Conservation (phyloP, 148 eudicot species). For the Rhododendron simsii region DNA sequence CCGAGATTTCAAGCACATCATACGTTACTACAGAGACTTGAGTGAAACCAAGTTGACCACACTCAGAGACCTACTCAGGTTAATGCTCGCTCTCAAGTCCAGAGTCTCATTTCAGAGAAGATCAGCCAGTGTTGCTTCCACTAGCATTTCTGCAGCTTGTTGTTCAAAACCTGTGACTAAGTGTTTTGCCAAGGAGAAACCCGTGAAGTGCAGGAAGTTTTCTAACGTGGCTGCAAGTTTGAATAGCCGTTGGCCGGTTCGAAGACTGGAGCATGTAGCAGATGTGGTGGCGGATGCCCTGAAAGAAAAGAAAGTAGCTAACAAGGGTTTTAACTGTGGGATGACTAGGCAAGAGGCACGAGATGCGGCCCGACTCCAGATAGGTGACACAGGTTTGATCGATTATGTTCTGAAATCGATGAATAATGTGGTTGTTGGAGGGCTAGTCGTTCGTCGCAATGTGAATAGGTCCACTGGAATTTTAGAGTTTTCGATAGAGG, state of each 20-base stretch:
- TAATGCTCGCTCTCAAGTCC: conserved; percentile 57
- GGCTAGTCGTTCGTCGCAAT: conserved; percentile 43
- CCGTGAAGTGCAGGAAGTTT: conserved; percentile 45
- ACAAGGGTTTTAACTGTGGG: conserved; percentile 19
- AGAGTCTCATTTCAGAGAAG: conserved; percentile 14
- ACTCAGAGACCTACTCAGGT: conserved; percentile 58
- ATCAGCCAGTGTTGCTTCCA: background rate
- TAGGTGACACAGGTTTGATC: conserved; percentile 88
- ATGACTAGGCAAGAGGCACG: conserved; percentile 90
- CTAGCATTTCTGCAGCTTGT: background rate
- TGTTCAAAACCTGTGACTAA: conserved; percentile 4
- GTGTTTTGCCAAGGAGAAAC: conserved; percentile 27
- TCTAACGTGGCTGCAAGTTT: conserved; percentile 46
- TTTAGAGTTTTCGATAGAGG: conserved; percentile 54
- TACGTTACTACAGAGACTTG: conserved; percentile 48
- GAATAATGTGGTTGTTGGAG: conserved; percentile 69
- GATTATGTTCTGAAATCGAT: conserved; percentile 84
- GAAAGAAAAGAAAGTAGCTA: conserved; percentile 41
- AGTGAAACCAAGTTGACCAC: conserved; percentile 55
- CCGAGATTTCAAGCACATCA: conserved; percentile 32
- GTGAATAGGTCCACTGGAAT: conserved; percentile 46
- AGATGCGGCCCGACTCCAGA: conserved; percentile 74
- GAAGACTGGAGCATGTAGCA: conserved; percentile 72
- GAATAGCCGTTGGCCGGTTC: conserved; percentile 78
- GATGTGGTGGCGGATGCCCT: conserved; percentile 65